phyloP scores from a whole-genome alignment of 257 asterid species.

The Anisodus acutangulus region DNA sequence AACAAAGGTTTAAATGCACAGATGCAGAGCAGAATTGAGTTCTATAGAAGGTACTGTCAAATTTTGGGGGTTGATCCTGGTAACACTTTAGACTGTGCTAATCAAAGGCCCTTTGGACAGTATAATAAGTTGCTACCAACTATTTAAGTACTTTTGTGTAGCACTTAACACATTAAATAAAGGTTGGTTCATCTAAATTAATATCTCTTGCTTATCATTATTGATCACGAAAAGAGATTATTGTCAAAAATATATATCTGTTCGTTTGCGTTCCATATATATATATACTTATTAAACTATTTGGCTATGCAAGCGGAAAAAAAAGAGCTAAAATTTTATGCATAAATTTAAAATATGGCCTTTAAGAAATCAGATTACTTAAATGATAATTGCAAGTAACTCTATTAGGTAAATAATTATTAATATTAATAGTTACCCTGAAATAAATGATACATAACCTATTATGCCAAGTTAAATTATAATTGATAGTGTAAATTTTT shows the following conservation, averaged over 20 bases:
- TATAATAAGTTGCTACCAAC: neutral
- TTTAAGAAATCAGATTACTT: no score
- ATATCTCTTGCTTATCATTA: neutral
- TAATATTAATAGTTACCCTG: no score
- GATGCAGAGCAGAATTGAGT: slow-evolving; percentile 39
- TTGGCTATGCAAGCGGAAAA: no score
- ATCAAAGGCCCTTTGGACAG: slow-evolving; percentile 40
- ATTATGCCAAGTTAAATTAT: no score
- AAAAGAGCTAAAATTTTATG: no score
- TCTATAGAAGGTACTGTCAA: slow-evolving; percentile 40
- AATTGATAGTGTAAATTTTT: no score
- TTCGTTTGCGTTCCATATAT: neutral
- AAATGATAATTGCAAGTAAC: no score
- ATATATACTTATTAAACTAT: no score
- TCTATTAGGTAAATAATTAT: no score
- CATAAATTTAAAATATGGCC: no score
- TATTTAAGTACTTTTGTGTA: neutral
- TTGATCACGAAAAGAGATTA: neutral
- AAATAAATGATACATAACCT: no score
- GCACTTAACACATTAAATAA: neutral
- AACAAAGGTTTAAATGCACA: slow-evolving; percentile 36
- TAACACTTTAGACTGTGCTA: slow-evolving; percentile 39
- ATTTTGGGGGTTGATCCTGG: slow-evolving; percentile 41
- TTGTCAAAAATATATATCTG: neutral
- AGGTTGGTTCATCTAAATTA: neutral